Evolutionary conservation across 441 rosid species (phyloP).

Genomic region (Erysimum cheiri): DNA sequence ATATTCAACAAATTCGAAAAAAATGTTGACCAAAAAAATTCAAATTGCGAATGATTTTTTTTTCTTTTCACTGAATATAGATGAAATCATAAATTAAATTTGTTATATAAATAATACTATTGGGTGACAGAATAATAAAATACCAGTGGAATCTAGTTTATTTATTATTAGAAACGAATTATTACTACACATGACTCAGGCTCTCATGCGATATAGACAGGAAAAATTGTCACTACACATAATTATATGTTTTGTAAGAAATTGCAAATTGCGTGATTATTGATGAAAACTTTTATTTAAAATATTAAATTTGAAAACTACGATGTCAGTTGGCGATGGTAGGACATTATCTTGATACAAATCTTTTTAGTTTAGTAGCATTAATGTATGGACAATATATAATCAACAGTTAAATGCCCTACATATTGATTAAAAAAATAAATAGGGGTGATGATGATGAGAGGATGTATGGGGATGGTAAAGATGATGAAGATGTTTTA

Average conservation of each 20-base stretch:
- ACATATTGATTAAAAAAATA: background rate
- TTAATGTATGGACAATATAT: background rate
- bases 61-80: background rate
- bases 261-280: background rate
- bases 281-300: background rate
- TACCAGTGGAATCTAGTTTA: background rate
- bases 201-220: background rate
- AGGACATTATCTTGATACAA: background rate
- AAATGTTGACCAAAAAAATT: background rate
- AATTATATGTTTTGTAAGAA: background rate
- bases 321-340: background rate
- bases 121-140: background rate
- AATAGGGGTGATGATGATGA: conserved; percentile 33
- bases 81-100: background rate
- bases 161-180: background rate
- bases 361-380: background rate
- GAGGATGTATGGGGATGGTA: conserved; percentile 29
- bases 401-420: background rate
- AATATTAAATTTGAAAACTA: background rate
- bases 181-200: background rate
- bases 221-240: background rate
- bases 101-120: background rate
- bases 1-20: too few relatives aligned
- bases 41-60: conserved; percentile 12
- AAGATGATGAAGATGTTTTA: conserved; percentile 40